These are phyloP conservation scores for Spathaspora girioi DNA, from an alignment of 805 yeast species.

Conservation along the genomic window DNA sequence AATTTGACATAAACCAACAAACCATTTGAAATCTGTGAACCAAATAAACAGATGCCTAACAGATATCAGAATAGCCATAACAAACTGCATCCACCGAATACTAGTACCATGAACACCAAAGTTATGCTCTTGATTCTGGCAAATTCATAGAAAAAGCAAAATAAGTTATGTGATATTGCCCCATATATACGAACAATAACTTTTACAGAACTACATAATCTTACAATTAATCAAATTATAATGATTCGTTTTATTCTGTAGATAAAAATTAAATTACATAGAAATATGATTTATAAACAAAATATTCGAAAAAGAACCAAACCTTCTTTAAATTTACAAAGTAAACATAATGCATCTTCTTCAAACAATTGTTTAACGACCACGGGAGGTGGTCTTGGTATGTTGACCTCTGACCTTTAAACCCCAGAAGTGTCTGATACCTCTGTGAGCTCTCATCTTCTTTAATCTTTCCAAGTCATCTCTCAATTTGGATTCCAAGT, in stretches of 20 bases:
- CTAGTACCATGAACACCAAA: too few species aligned
- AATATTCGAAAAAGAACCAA: background rate
- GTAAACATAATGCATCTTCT: background rate
- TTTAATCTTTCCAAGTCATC: slow-evolving; percentile 99
- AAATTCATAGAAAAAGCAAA: too few species aligned
- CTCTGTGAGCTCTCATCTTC: slow-evolving; percentile 99
- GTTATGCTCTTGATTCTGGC: too few species aligned
- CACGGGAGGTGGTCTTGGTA: slow-evolving; percentile 99
- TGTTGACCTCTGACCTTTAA: slow-evolving; percentile 99
- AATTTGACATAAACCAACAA: too few species aligned
- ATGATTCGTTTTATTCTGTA: background rate
- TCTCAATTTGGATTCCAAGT: slow-evolving; percentile 98
- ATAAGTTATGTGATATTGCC: too few species aligned
- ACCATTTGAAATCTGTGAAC: too few species aligned
- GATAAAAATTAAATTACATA: slow-evolving; percentile 2
- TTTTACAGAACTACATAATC: too few species aligned
- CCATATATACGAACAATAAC: background rate
- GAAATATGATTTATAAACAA: background rate
- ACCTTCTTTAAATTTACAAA: background rate
- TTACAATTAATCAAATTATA: background rate
- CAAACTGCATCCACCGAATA: too few species aligned
- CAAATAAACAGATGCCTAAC: too few species aligned
- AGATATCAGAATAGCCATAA: too few species aligned
- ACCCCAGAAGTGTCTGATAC: slow-evolving; percentile 99
- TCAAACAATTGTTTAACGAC: slow-evolving; percentile 36